Evolutionary conservation across 331 rosid genomes (phyloP).

Genomic region (Prunus yedoensis): DNA sequence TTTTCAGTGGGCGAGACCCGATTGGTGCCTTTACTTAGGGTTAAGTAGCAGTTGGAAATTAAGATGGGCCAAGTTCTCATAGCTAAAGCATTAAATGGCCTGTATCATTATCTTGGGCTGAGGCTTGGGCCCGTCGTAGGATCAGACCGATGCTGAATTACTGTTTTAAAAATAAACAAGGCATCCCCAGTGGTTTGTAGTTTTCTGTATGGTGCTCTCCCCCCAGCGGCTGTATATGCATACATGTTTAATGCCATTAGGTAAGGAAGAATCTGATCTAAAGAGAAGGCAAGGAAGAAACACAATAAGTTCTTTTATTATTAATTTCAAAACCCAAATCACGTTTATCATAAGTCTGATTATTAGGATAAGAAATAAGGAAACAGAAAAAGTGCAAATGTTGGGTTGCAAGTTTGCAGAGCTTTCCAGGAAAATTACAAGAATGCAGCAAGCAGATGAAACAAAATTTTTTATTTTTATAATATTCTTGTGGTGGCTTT

Average conservation of each 20-base stretch:
- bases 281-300: neutral
- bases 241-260: no score
- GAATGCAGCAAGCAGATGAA: neutral
- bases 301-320: no score
- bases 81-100: neutral
- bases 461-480: neutral
- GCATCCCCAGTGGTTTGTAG: no score
- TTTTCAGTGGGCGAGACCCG: rapidly evolving
- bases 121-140: neutral
- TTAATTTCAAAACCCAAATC: neutral
- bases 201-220: no score
- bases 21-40: no score
- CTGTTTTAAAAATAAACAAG: no score
- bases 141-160: no score
- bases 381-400: neutral
- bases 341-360: neutral
- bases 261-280: neutral
- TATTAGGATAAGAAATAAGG: neutral
- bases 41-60: no score
- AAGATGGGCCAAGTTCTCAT: neutral
- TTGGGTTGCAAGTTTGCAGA: neutral
- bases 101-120: neutral
- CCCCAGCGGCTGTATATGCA: no score
- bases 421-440: neutral
- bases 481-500: neutral